Evolutionary conservation across 495 filamentous ascomycete genomes (phyloP).

Genomic region (Viridothelium virens): DNA sequence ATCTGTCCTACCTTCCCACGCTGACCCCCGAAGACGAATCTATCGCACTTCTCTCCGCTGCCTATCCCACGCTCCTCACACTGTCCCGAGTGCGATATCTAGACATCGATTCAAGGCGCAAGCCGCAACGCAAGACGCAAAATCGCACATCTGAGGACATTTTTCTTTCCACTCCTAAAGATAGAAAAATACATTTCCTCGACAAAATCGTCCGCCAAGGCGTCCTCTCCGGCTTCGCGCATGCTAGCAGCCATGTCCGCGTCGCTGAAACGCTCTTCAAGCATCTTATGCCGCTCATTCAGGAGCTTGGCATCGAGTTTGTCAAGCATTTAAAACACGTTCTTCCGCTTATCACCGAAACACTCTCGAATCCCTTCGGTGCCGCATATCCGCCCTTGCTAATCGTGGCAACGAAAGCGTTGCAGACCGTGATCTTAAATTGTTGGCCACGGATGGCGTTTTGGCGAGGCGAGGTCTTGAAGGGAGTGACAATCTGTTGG

Average conservation of each 20-base stretch:
- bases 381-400: slow-evolving; percentile 50
- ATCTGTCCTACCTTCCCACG: slow-evolving; percentile 64
- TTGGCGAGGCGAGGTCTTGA: slow-evolving; percentile 63
- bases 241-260: slow-evolving; percentile 35
- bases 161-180: background rate
- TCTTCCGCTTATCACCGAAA: slow-evolving; percentile 57
- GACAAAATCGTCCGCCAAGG: slow-evolving; percentile 28
- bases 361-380: slow-evolving; percentile 64
- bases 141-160: slow-evolving; percentile 31
- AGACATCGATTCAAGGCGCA: slow-evolving; percentile 25
- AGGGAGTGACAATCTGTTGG: slow-evolving; percentile 60
- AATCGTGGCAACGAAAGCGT: slow-evolving; percentile 42
- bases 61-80: slow-evolving; percentile 58
- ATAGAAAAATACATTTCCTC: slow-evolving; percentile 15
- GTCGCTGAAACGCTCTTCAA: slow-evolving; percentile 48
- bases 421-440: slow-evolving; percentile 54
- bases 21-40: slow-evolving; percentile 69
- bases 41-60: slow-evolving; percentile 52
- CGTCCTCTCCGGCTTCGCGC: slow-evolving; percentile 39
- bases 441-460: slow-evolving; percentile 64
- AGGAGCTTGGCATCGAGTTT: slow-evolving; percentile 56
- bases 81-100: slow-evolving; percentile 46
- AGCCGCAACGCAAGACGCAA: slow-evolving; percentile 27
- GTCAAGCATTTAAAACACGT: slow-evolving; percentile 71
- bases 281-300: slow-evolving; percentile 46